phyloP scores from a whole-genome alignment of 2,329 filamentous ascomycete species.

The Knoxdaviesia capensis region DNA sequence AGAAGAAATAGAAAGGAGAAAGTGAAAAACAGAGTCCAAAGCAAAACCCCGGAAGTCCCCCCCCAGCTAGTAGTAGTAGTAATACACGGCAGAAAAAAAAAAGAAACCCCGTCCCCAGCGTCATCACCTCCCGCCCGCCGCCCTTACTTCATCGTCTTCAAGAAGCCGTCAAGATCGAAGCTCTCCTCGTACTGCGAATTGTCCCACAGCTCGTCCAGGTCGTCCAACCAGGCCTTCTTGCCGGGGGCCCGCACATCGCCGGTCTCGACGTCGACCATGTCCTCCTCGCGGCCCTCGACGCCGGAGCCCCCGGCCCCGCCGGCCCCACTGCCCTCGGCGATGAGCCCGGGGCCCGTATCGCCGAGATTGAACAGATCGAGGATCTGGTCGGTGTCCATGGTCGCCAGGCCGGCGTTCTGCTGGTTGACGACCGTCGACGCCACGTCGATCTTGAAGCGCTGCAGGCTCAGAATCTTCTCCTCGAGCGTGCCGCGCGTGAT shows the following conservation, averaged over 20 bases:
- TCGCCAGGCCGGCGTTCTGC: constrained; percentile 82
- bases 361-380: constrained; percentile 88
- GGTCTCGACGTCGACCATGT: constrained; percentile 83
- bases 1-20: not conserved
- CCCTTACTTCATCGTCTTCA: constrained; percentile 66
- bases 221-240: constrained; percentile 90
- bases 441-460: constrained; percentile 98
- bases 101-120: not conserved
- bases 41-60: not conserved
- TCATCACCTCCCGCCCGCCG: not conserved
- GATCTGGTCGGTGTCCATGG: constrained; percentile 98
- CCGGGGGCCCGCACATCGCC: constrained; percentile 91
- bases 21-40: not conserved
- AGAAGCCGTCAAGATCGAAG: constrained; percentile 86
- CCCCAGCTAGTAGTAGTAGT: not conserved
- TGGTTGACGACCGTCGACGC: constrained; percentile 97
- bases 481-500: constrained; percentile 91
- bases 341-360: constrained; percentile 49
- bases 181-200: constrained; percentile 96
- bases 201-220: constrained; percentile 91
- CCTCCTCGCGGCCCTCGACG: constrained; percentile 48
- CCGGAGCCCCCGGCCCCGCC: constrained; percentile 17
- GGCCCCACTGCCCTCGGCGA: constrained; percentile 31
- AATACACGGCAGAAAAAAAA: not conserved
- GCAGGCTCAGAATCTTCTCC: constrained; percentile 94